These are phyloP conservation scores for Pascua sp. DNA, from an alignment of 1,284 basidiomycete species.

Conservation along the genomic window DNA sequence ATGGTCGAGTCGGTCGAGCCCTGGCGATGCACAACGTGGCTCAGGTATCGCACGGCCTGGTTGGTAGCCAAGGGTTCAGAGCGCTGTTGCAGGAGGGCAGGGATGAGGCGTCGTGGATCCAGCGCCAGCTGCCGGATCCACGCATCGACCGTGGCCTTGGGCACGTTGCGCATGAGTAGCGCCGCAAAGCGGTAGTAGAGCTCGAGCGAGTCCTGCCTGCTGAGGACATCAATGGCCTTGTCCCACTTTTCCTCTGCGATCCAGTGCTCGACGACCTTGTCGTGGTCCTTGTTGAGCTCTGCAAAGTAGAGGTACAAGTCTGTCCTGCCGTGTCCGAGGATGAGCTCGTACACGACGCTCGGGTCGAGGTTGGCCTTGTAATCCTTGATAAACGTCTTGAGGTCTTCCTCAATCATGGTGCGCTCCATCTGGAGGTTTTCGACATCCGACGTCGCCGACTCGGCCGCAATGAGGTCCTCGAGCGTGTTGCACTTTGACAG, in stretches of 20 bases:
- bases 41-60: constrained; percentile 84
- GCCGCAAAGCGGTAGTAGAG: constrained; percentile 91
- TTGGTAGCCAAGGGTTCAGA: constrained; percentile 53
- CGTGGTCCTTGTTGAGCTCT: constrained; percentile 72
- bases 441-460: constrained; percentile 77
- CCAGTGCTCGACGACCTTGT: constrained; percentile 88
- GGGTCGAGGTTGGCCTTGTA: constrained; percentile 86
- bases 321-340: constrained; percentile 85
- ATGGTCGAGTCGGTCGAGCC: constrained; percentile 79
- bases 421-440: constrained; percentile 81
- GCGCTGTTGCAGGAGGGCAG: constrained; percentile 79
- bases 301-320: constrained; percentile 93
- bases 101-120: constrained; percentile 80
- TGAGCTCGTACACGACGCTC: constrained; percentile 83
- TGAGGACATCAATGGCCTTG: constrained; percentile 83
- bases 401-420: constrained; percentile 82
- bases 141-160: constrained; percentile 84
- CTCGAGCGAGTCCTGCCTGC: constrained; percentile 77
- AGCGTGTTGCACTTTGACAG: constrained; percentile 93
- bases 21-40: constrained; percentile 66
- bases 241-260: constrained; percentile 86
- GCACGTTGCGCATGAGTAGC: constrained; percentile 77
- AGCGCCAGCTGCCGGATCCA: constrained; percentile 80
- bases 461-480: constrained; percentile 70
- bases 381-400: constrained; percentile 84